Conservation (phyloP, 2,329 filamentous ascomycete genomes). For the Alternaria sp. region DNA sequence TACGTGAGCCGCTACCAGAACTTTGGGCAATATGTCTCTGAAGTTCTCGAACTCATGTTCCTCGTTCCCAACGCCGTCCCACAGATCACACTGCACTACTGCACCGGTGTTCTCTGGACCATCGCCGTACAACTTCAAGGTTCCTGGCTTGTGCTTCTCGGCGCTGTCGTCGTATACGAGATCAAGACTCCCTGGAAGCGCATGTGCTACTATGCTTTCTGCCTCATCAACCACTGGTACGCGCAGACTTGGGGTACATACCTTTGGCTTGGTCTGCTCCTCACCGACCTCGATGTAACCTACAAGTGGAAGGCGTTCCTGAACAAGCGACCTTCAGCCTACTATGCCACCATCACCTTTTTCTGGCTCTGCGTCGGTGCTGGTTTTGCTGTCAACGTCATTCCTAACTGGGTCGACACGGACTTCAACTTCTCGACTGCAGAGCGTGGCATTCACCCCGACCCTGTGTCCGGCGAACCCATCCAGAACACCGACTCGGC, state of each 20-base stretch:
- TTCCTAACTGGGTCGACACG: conserved; percentile 45
- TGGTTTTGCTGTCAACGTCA: conserved; percentile 50
- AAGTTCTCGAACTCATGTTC: conserved; percentile 56
- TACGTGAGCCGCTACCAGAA: conserved; percentile 53
- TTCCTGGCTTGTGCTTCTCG: conserved; percentile 56
- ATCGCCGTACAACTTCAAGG: conserved; percentile 60
- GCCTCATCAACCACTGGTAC: conserved; percentile 58
- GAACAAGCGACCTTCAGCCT: conserved; percentile 42
- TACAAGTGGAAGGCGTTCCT: conserved; percentile 55
- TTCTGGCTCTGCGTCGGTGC: conserved; percentile 39
- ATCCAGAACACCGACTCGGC: conserved; percentile 45
- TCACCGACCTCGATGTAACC: conserved; percentile 58
- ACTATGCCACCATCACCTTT: conserved; percentile 50
- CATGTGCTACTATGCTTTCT: conserved; percentile 55
- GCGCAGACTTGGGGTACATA: conserved; percentile 57
- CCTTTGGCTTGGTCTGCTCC: conserved; percentile 56
- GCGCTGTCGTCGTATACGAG: conserved; percentile 55
- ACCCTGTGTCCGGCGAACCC: conserved; percentile 49
- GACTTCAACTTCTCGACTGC: conserved; percentile 50
- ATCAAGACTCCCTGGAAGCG: conserved; percentile 58
- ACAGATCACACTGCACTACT: conserved; percentile 59
- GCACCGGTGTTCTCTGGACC: conserved; percentile 61
- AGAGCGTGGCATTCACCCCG: conserved; percentile 57
- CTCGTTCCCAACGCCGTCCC: conserved; percentile 60
- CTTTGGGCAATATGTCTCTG: conserved; percentile 55